Conservation (phyloP, 768 basidiomycete species). For the Psilocybe subaeruginosa region DNA sequence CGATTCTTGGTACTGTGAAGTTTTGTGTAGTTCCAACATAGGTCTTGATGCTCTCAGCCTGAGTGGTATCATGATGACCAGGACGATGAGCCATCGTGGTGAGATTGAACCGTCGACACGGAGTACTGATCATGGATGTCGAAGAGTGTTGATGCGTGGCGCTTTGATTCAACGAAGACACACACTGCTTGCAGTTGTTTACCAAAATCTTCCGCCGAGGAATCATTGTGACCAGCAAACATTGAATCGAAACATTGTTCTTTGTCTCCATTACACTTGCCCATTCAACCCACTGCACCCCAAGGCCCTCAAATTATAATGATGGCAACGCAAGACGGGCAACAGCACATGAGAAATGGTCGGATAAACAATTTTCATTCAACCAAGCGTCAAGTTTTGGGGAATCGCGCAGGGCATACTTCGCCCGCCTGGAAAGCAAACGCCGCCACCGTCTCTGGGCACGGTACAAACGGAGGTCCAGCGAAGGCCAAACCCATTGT, state of each 20-base stretch:
- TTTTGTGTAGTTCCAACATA: too few species aligned
- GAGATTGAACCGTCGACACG: too few species aligned
- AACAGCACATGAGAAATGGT: constrained; percentile 1
- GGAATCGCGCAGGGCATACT: constrained; percentile 55
- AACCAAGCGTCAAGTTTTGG: constrained; percentile 58
- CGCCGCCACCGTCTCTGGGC: constrained; percentile 19
- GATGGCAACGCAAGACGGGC: too few species aligned
- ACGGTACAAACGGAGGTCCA: constrained; percentile 11
- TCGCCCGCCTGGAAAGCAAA: constrained; percentile 65
- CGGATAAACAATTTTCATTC: constrained; percentile 42
- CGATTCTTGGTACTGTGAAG: too few species aligned
- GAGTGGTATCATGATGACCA: too few species aligned
- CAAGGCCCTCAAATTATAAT: not conserved
- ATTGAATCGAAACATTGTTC: not conserved
- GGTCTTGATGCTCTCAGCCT: too few species aligned
- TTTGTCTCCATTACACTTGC: not conserved
- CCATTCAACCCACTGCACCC: not conserved
- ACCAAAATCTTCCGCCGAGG: not conserved
- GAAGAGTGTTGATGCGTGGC: too few species aligned
- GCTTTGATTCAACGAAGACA: too few species aligned
- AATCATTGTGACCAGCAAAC: not conserved
- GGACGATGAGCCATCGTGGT: too few species aligned
- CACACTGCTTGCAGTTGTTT: not conserved
- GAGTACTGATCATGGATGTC: too few species aligned
- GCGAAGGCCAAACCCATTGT: constrained; percentile 34